Base-by-base conservation (phyloP, 768 basidiomycete species). In the Rhodotorula sphaerocarpa region DNA sequence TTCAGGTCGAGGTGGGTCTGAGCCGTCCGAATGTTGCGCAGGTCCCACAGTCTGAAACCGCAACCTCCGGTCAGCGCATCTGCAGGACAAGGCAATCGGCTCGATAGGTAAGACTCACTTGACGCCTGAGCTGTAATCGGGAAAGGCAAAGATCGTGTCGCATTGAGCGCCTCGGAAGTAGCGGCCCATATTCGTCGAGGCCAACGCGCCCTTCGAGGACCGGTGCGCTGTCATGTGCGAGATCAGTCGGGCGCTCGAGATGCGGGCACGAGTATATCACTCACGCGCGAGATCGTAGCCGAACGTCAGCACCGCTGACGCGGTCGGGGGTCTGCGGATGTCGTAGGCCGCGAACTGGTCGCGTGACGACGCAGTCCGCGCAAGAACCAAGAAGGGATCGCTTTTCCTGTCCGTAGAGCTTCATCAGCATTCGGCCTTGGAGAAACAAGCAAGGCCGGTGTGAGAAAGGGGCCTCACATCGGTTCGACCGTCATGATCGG, bases 11-110 rank as follows among this genome's bases (percentile, higher is more conserved):
- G 45, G 25, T 18, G 5, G 47, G 27, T 4, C 0, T 10, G 6
- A 14, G 47, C n/a, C 16, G 39, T 5, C 45, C 48, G 55, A 31
- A 61, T 23, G 21, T 58, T 57, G 45, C 65, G 59, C 18, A 66
- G 59, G 51, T 66, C 65, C 65, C 65, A 66, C 21, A 66, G 44
- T 42, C 57, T 58, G 50, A 1, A n/a, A n/a, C n/a, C n/a, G n/a
- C n/a, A n/a, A n/a, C n/a, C n/a, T n/a, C n/a, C n/a, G n/a, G n/a
- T n/a, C n/a, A n/a, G n/a, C n/a, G 10, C 36, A 39, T 16, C 36
- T 10, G 36, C 36, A 39, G 9, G 36, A 11, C 27, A 23, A 14
- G 30, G 21, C 28, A 27, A 9, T 36, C 12, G 11, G 52, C 39
- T 27, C 11, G 30, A 3, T 14, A 3, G 28, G 4, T 18, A 27